These are phyloP conservation scores for Neofusicoccum cordaticola DNA, from an alignment of 2,329 filamentous ascomycete species.

Conservation along the genomic window DNA sequence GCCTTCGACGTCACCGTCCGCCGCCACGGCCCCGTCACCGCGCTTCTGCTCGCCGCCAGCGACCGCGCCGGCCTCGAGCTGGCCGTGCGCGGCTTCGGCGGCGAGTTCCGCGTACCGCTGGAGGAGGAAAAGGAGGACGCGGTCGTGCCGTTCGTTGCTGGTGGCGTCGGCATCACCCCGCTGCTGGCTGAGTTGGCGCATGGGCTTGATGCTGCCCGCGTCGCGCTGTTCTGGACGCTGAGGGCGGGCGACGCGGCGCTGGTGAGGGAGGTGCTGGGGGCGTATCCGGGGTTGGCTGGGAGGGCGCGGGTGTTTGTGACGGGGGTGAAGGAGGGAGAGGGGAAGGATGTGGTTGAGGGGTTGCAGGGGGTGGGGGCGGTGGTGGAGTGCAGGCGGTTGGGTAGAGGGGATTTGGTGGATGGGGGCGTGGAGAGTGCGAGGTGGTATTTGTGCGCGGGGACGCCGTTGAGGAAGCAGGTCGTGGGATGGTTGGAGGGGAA, in stretches of 20 bases:
- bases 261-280: constrained; percentile 57
- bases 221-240: constrained; percentile 69
- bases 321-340: constrained; percentile 34
- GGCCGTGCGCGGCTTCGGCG: constrained; percentile 70
- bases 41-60: constrained; percentile 54
- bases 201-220: constrained; percentile 41
- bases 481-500: constrained; percentile 48
- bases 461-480: constrained; percentile 48
- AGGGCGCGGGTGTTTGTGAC: constrained; percentile 66
- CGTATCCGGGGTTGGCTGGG: constrained; percentile 50
- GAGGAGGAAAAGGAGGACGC: too few relatives aligned
- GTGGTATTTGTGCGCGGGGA: constrained; percentile 62
- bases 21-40: constrained; percentile 63
- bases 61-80: constrained; percentile 53
- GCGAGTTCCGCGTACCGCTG: constrained; percentile 46
- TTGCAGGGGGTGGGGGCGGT: constrained; percentile 33
- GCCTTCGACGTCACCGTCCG: constrained; percentile 69
- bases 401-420: constrained; percentile 40
- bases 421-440: neutral
- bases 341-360: constrained; percentile 31
- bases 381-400: constrained; percentile 44
- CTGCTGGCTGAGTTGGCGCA: constrained; percentile 64
- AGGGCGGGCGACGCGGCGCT: constrained; percentile 60
- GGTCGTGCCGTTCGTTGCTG: constrained; percentile 63
- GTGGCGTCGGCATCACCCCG: constrained; percentile 81